Evolutionary conservation across 768 basidiomycete genomes (phyloP), one percentile per base, ranked within the genome.

Genomic region (Lentinula guzmanii): DNA sequence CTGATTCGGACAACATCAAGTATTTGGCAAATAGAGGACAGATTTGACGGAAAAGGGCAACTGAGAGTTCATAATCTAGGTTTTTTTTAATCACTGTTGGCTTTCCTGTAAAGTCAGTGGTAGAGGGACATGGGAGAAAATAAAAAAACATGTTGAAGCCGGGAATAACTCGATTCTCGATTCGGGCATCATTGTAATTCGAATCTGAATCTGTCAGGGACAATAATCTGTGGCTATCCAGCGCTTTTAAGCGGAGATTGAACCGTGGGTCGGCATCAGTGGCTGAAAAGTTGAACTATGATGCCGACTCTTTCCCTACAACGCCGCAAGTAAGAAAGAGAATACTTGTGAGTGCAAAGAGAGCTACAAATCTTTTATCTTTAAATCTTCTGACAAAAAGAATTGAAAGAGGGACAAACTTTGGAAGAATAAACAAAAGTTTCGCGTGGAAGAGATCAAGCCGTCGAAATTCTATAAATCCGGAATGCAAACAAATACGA

Each of bases 401-500:
- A 43, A 11, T 35, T 28, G 10, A 59, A 59, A 53, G n/a, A 39
- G 37, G 33, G 42, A 33, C 46, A 46, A 50, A 59, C 45, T 34
- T 52, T 56, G 41, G 7, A 48, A 16, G 21, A 48, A 24, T 48
- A 42, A 37, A 56, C 41, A 43, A 56, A 43, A 56, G 18, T 56
- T 43, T 43, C 58, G 58, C 56, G 56, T 58, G 56, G 56, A 58
- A 58, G 56, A 21, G 24, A 59, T 59, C 58, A 59, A 51, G 41
- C 64, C 60, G 65, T 65, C 4, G 16, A n/a, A 18, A 52, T 52
- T 52, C 34, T 52, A 52, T 48, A 48, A 48, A 48, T 48, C 46
- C 46, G 46, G 46, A 61, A 68, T 61, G 64, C 63, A 66, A 65
- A 68, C 69, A 56, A 56, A 56, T 39, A 56, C 62, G 67, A 64